Conservation (phyloP, 1,284 basidiomycete genomes). For the Peniophora sp. region DNA sequence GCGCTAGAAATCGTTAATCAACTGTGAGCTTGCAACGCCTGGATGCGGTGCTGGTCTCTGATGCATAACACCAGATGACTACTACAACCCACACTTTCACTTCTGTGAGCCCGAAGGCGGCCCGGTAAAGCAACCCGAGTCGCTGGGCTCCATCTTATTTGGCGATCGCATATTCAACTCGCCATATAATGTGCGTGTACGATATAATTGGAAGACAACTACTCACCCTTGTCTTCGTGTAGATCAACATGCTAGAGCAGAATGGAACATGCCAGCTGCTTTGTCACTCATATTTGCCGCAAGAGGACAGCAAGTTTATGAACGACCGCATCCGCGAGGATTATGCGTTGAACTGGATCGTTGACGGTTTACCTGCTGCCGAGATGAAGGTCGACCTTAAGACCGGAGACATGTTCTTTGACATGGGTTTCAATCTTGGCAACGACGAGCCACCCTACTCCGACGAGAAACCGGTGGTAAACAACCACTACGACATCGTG, state of each 20-base stretch:
- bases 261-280: constrained; percentile 73
- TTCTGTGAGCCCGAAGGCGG: constrained; percentile 84
- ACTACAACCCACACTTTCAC: constrained; percentile 79
- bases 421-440: constrained; percentile 81
- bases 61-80: constrained; percentile 56
- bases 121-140: constrained; percentile 77
- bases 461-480: constrained; percentile 60
- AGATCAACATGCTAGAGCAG: constrained; percentile 74
- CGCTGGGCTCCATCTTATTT: constrained; percentile 89
- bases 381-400: constrained; percentile 81
- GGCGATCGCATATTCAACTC: constrained; percentile 94
- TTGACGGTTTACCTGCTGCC: constrained; percentile 91
- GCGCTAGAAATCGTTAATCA: constrained; percentile 14
- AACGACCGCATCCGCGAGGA: constrained; percentile 89
- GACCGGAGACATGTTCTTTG: constrained; percentile 80
- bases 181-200: constrained; percentile 66
- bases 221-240: constrained; percentile 8
- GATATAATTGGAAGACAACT: constrained; percentile 2
- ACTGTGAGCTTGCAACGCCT: constrained; percentile 12
- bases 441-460: constrained; percentile 47
- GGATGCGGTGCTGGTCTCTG: neutral
- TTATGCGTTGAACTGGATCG: constrained; percentile 92
- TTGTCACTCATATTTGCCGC: constrained; percentile 57
- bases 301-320: constrained; percentile 80
- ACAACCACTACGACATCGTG: constrained; percentile 89